Conservation (phyloP, 257 asterid genomes). For the Ophiorrhiza pumila region DNA sequence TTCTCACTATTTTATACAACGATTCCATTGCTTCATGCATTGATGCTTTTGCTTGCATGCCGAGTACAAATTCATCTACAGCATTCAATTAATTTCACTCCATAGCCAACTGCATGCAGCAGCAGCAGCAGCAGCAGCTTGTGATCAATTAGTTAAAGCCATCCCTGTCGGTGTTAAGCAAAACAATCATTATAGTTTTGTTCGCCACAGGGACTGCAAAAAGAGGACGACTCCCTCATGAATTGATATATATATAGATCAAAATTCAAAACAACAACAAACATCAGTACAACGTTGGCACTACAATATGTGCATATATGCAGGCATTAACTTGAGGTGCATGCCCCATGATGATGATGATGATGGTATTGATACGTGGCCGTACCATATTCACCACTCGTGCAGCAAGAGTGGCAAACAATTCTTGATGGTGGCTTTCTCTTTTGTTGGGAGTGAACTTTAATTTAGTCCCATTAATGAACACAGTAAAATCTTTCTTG, state of each 20-base stretch:
- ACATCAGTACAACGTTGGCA: constrained; percentile 9
- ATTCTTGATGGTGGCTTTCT: constrained; percentile 10
- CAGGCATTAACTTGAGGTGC: not conserved
- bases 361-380: no score
- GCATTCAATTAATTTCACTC: no score
- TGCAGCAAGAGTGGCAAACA: constrained; percentile 21
- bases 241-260: not conserved
- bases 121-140: no score
- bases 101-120: no score
- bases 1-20: no score
- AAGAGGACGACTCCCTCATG: not conserved
- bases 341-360: not conserved
- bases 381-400: not conserved
- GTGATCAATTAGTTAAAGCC: not conserved
- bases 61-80: no score
- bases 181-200: constrained; percentile 17
- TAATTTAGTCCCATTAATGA: constrained; percentile 7
- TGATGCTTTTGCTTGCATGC: no score
- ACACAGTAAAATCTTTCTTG: not conserved
- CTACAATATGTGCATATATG: not conserved
- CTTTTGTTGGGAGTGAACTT: not conserved
- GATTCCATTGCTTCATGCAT: no score
- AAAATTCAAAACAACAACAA: not conserved
- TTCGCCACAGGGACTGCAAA: constrained; percentile 11
- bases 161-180: constrained; percentile 7